phyloP scores from a whole-genome alignment of 495 filamentous ascomycete species.

The Penicillium soppii region DNA sequence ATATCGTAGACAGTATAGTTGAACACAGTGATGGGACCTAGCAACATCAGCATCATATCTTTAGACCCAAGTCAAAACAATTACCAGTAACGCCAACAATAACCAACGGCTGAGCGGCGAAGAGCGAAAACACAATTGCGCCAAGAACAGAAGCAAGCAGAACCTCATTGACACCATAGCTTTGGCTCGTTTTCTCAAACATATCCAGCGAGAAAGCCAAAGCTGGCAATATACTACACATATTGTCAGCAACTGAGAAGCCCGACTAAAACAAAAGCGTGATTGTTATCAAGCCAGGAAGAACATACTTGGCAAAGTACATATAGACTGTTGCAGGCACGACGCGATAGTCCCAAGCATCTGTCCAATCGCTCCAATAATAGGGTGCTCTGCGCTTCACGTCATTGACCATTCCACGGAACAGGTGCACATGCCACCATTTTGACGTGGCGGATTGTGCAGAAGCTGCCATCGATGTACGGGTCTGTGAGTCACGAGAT shows the following conservation, averaged over 20 bases:
- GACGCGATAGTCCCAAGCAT: slow-evolving; percentile 84
- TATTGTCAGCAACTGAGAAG: slow-evolving; percentile 13
- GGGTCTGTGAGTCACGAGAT: slow-evolving; percentile 3
- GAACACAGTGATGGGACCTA: slow-evolving; percentile 80
- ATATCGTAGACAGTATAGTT: slow-evolving; percentile 89
- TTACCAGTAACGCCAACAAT: slow-evolving; percentile 87
- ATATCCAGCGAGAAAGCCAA: slow-evolving; percentile 84
- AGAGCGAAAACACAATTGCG: slow-evolving; percentile 70
- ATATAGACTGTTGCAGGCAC: slow-evolving; percentile 82
- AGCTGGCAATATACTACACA: slow-evolving; percentile 70
- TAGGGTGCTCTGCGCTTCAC: slow-evolving; percentile 68
- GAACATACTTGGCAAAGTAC: slow-evolving; percentile 82
- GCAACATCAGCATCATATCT: slow-evolving; percentile 1
- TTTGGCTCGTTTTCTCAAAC: slow-evolving; percentile 75
- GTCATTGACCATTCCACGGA: slow-evolving; percentile 71
- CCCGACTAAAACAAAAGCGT: not conserved
- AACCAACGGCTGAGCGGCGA: slow-evolving; percentile 76
- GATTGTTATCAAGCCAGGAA: not conserved
- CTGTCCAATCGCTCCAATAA: slow-evolving; percentile 76
- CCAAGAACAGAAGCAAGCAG: slow-evolving; percentile 76
- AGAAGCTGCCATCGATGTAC: slow-evolving; percentile 12
- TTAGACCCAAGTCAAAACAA: not conserved
- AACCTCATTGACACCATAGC: slow-evolving; percentile 84
- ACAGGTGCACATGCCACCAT: slow-evolving; percentile 63
- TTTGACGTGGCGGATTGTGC: slow-evolving; percentile 20